A percentile compares a stretch with the other conserved stretches of the same genome.
These are phyloP conservation scores for Microstroma glucosiphilum DNA, from an alignment of 1,284 basidiomycete genomes.

Conservation along the genomic window DNA sequence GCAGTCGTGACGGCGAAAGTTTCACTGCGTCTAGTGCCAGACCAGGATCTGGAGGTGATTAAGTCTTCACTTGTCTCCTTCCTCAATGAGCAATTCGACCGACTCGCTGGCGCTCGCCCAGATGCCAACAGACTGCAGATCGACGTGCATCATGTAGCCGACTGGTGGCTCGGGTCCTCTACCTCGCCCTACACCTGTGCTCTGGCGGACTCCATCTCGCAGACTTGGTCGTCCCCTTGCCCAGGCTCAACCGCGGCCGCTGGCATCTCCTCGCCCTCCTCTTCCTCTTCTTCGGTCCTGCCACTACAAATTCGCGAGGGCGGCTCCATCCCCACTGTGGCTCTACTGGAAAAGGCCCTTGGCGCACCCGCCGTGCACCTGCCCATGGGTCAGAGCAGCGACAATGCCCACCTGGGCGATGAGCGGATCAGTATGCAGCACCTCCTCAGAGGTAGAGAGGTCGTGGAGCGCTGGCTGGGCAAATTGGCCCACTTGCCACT, in stretches of 20 bases:
- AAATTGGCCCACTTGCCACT: not conserved
- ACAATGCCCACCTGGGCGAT: constrained; percentile 78
- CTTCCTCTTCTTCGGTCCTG: constrained; percentile 16
- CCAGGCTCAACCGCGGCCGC: not conserved
- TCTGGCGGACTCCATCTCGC: constrained; percentile 69
- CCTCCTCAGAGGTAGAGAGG: constrained; percentile 66
- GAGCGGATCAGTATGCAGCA: constrained; percentile 74
- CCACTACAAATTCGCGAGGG: constrained; percentile 1
- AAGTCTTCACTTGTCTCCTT: constrained; percentile 61
- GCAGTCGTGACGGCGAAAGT: constrained; percentile 35
- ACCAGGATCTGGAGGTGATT: constrained; percentile 73
- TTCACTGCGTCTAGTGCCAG: constrained; percentile 78
- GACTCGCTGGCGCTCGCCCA: constrained; percentile 50
- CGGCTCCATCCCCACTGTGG: constrained; percentile 64
- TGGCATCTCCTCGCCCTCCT: constrained; percentile 57
- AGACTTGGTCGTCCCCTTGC: constrained; percentile 67
- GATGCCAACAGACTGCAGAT: constrained; percentile 50
- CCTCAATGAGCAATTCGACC: constrained; percentile 61
- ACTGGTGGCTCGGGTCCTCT: constrained; percentile 91
- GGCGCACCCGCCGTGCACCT: constrained; percentile 68
- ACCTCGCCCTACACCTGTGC: constrained; percentile 75
- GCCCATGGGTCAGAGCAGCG: constrained; percentile 68
- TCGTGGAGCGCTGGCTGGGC: constrained; percentile 65
- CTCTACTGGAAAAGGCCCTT: constrained; percentile 85
- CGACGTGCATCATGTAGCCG: constrained; percentile 72